These are phyloP conservation scores for Dalechampia spathulata DNA, from an alignment of 441 rosid genomes.

Conservation along the genomic window DNA sequence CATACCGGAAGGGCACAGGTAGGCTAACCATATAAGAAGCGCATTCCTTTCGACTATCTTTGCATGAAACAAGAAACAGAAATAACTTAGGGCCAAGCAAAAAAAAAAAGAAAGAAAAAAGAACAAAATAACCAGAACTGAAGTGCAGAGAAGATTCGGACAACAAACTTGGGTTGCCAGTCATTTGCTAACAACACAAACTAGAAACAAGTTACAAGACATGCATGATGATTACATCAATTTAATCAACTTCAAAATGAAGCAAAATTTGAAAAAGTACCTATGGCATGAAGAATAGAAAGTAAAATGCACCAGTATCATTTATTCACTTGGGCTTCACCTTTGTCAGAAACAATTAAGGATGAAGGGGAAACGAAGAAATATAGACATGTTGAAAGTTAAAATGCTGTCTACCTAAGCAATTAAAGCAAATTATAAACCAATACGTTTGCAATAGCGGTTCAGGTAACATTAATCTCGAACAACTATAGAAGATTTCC, in stretches of 20 bases:
- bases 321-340: too few species aligned
- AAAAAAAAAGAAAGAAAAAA: not conserved
- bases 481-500: not conserved
- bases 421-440: not conserved
- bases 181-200: not conserved
- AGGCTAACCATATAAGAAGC: conserved; percentile 92
- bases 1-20: conserved; percentile 95
- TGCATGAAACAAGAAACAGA: conserved; percentile 61
- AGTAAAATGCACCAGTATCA: too few species aligned
- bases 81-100: conserved; percentile 16
- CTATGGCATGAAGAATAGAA: not conserved
- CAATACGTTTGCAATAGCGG: not conserved
- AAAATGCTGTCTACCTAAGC: not conserved
- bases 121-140: conserved; percentile 23
- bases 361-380: not conserved
- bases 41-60: conserved; percentile 99
- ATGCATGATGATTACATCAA: conserved; percentile 1
- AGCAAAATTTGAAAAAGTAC: not conserved
- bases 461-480: conserved; percentile 3
- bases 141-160: not conserved
- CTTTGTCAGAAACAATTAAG: not conserved
- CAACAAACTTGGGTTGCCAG: not conserved
- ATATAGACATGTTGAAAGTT: not conserved
- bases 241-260: not conserved
- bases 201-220: not conserved